Percentiles rank a stretch among this genome's conserved stretches.
Evolutionary conservation across 2,329 filamentous ascomycete species (phyloP).

Genomic region (Daldinia sp.): DNA sequence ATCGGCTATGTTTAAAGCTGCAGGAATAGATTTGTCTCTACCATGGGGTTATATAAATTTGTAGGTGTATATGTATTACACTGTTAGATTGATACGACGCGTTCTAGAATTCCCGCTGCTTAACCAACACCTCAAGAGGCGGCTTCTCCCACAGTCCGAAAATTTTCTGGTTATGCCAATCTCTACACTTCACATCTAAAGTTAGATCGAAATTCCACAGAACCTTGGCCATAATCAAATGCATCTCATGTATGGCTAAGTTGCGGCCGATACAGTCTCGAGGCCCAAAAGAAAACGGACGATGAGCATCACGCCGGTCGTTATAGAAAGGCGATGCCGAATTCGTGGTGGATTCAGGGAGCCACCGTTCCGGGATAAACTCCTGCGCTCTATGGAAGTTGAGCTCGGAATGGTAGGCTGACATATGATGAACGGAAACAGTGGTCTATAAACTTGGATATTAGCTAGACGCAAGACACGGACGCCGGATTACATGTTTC

Average conservation of each 20-base stretch:
- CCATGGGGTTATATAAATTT: background rate
- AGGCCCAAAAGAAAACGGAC: slow-evolving; percentile 39
- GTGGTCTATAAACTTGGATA: slow-evolving; percentile 26
- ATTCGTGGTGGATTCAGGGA: slow-evolving; percentile 41
- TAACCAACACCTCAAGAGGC: slow-evolving; percentile 40
- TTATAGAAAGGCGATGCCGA: slow-evolving; percentile 45
- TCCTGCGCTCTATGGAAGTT: slow-evolving; percentile 46
- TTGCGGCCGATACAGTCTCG: slow-evolving; percentile 17
- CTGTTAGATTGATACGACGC: slow-evolving; percentile 6
- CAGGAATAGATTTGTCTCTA: background rate
- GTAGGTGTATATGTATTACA: background rate
- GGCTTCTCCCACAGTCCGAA: slow-evolving; percentile 47
- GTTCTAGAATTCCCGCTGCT: slow-evolving; percentile 19
- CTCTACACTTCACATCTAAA: slow-evolving; percentile 40
- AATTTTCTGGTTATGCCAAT: slow-evolving; percentile 47
- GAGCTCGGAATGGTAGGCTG: slow-evolving; percentile 44
- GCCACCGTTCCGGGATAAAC: slow-evolving; percentile 47
- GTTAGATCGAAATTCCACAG: slow-evolving; percentile 48
- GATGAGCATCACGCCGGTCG: slow-evolving; percentile 46
- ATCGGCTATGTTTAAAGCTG: background rate
- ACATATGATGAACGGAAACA: slow-evolving; percentile 47
- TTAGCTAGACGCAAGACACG: slow-evolving; percentile 13
- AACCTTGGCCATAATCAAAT: slow-evolving; percentile 46
- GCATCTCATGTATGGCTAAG: slow-evolving; percentile 45
- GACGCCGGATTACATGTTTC: background rate